Evolutionary conservation across 129 eudicot species (phyloP).

Genomic region (Mikania micrantha): DNA sequence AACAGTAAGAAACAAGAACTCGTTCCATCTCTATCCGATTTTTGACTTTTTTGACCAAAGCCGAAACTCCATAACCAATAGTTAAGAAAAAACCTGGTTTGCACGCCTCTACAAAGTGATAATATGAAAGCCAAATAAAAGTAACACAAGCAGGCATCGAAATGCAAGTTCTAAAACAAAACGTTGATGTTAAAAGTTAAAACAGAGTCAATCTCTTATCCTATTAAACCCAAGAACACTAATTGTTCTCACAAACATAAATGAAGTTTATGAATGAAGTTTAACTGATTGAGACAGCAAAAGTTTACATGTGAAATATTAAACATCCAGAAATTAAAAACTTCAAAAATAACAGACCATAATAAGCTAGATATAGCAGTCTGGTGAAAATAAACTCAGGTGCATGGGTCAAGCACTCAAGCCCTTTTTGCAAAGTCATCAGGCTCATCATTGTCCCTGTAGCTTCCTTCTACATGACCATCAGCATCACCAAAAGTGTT

Average conservation of each 20-base stretch:
- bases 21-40: too few relatives aligned
- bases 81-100: too few relatives aligned
- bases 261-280: slow-evolving; percentile 25
- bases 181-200: neutral
- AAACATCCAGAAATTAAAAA: slow-evolving; percentile 20
- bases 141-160: neutral
- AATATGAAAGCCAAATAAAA: neutral
- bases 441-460: slow-evolving; percentile 40
- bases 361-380: slow-evolving; percentile 27
- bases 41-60: too few relatives aligned
- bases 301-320: slow-evolving; percentile 11
- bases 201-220: slow-evolving; percentile 25
- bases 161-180: neutral
- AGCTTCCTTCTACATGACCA: slow-evolving; percentile 35
- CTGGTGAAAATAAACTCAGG: slow-evolving; percentile 10
- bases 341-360: slow-evolving; percentile 24
- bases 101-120: neutral
- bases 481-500: slow-evolving; percentile 5
- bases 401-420: slow-evolving; percentile 30
- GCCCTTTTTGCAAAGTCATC: slow-evolving; percentile 51
- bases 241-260: slow-evolving; percentile 23
- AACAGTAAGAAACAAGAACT: too few relatives aligned
- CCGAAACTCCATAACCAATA: too few relatives aligned
- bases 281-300: slow-evolving; percentile 19
- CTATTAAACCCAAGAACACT: slow-evolving; percentile 23